Percentiles rank a stretch among this genome's conserved stretches.
These are phyloP conservation scores for Rubus idaeus DNA, from an alignment of 306 rosid species.

Conservation along the genomic window DNA sequence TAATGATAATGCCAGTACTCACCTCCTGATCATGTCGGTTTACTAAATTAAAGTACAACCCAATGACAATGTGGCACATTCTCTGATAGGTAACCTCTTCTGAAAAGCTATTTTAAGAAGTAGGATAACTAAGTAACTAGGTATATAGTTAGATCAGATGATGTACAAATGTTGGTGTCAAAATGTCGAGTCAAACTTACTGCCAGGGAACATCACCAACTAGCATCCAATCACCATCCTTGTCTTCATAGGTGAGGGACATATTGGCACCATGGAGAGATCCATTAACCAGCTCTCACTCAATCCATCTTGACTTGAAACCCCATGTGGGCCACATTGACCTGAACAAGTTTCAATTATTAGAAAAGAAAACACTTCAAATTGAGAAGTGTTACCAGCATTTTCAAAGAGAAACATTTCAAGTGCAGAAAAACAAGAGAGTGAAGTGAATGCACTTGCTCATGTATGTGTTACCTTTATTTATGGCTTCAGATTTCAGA, in stretches of 20 bases:
- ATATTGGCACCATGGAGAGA: slow-evolving; percentile 86
- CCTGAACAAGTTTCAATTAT: slow-evolving; percentile 48
- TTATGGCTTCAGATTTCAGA: neutral
- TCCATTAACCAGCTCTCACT: slow-evolving; percentile 79
- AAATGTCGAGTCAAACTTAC: slow-evolving; percentile 48
- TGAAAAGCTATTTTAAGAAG: neutral
- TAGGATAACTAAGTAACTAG: neutral
- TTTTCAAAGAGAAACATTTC: neutral
- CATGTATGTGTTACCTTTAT: neutral
- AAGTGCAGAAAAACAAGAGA: neutral
- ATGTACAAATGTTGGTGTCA: neutral
- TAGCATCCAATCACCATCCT: slow-evolving; percentile 96
- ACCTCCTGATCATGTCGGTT: neutral
- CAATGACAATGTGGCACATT: neutral
- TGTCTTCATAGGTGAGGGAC: slow-evolving; percentile 96
- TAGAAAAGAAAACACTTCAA: neutral
- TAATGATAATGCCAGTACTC: neutral
- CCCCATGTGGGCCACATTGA: slow-evolving; percentile 76
- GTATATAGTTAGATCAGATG: neutral
- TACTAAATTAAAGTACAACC: neutral
- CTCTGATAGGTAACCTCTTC: neutral
- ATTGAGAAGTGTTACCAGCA: neutral
- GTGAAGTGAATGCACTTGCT: neutral
- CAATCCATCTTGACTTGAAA: slow-evolving; percentile 54
- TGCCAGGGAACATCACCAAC: slow-evolving; percentile 99